Evolutionary conservation across 495 filamentous ascomycete genomes (phyloP), one percentile per base, ranked within the genome.

Genomic region (Bacidia rubella): DNA sequence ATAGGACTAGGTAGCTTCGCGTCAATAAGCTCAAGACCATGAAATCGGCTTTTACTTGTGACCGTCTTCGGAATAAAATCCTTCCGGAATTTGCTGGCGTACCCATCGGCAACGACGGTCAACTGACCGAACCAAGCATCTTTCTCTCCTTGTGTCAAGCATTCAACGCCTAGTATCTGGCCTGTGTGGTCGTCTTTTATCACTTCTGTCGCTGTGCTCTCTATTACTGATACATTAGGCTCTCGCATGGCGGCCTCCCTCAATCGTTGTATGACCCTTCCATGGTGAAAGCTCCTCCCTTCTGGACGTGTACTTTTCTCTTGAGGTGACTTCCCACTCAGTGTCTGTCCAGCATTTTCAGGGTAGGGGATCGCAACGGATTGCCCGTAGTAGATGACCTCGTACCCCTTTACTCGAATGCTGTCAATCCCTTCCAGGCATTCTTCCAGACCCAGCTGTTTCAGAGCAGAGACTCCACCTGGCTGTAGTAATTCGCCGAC

Each of bases 401-500:
- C 81, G 69, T 95, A 96, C 9, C 92, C 93, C 47, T 84, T 72
- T 38, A 86, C 86, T 3, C 71, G 71, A 27, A 95, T 76, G 1
- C 88, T 80, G 62, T 97, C 92, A 59, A 98, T 97, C 15, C 69
- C 85, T 51, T 98, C 90, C 15, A 98, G 71, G 62, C 89, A 95
- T 54, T 86, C 78, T 42, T 65, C 65, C 48, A 98, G 66, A 5
- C 93, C 93, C 49, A 98, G 70, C 57, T 83, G 79, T 60, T 82
- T 74, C 55, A 98, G 72, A 19, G 93, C 89, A 41, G 74, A 68
- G 38, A 95, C 81, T 40, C 92, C 92, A 26, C 92, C 92, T 2
- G 92, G 92, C 65, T 98, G 92, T 62, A 98, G 69, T 54, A 98
- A 68, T 70, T 98, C 92, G 51, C 92, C 92, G 20, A 98, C 90